Evolutionary conservation across 2,329 filamentous ascomycete genomes (phyloP).

Genomic region (Huntiella decipiens): DNA sequence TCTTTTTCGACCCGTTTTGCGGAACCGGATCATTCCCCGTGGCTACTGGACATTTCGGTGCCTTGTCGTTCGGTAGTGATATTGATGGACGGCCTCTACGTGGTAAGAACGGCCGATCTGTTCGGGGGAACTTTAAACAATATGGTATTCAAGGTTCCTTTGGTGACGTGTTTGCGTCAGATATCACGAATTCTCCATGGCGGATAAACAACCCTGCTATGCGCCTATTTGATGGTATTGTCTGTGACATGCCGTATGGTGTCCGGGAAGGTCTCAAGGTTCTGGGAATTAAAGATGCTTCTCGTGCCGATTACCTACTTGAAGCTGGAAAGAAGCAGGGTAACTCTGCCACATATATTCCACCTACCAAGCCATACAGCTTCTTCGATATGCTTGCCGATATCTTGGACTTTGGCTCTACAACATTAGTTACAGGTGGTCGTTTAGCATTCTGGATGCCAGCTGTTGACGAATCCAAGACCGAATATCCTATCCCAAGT

Average conservation of each 20-base stretch:
- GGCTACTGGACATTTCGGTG: conserved; percentile 79
- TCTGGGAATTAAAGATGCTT: conserved; percentile 54
- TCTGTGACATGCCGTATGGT: conserved; percentile 92
- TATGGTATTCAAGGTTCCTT: conserved; percentile 51
- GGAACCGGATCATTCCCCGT: conserved; percentile 87
- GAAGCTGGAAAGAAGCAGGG: conserved; percentile 52
- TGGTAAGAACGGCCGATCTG: conserved; percentile 39
- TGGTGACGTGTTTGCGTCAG: conserved; percentile 64
- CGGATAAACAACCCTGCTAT: conserved; percentile 22
- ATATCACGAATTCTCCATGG: conserved; percentile 75
- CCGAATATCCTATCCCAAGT: conserved; percentile 55
- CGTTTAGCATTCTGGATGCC: conserved; percentile 95
- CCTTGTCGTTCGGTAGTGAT: conserved; percentile 67
- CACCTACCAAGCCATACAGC: conserved; percentile 81
- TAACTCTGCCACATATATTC: conserved; percentile 53
- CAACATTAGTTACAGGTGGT: conserved; percentile 58
- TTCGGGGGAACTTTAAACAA: conserved; percentile 60
- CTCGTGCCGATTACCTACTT: conserved; percentile 38
- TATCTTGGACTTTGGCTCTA: conserved; percentile 63
- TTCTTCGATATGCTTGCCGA: conserved; percentile 82
- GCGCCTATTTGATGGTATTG: conserved; percentile 67
- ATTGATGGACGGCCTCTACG: conserved; percentile 83
- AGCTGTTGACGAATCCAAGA: conserved; percentile 58
- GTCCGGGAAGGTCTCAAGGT: conserved; percentile 84
- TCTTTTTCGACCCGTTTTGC: conserved; percentile 91